These are phyloP conservation scores for Suhomyces kunorum DNA, from an alignment of 1,139 yeast species.

Conservation along the genomic window DNA sequence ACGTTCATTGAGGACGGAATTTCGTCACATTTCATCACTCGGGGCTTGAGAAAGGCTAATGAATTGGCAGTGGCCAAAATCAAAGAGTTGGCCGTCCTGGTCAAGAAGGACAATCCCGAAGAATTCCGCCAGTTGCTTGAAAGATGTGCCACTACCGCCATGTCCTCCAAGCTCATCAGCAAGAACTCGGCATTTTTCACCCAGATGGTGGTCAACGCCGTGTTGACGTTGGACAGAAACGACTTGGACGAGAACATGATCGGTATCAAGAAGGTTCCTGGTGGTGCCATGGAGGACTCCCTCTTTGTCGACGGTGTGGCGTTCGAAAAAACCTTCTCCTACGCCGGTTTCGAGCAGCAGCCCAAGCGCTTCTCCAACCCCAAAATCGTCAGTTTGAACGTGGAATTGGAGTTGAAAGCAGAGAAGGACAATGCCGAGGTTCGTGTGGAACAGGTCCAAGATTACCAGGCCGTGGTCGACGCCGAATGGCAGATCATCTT, in stretches of 20 bases:
- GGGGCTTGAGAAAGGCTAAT: conserved; percentile 85
- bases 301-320: conserved; percentile 91
- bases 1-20: conserved; percentile 93
- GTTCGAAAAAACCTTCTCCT: conserved; percentile 92
- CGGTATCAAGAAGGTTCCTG: conserved; percentile 93
- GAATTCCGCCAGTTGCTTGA: conserved; percentile 77
- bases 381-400: conserved; percentile 79
- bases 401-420: conserved; percentile 94
- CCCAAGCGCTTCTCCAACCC: conserved; percentile 84
- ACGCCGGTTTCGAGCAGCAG: conserved; percentile 98
- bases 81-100: conserved; percentile 71
- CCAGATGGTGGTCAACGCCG: conserved; percentile 96
- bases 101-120: conserved; percentile 47
- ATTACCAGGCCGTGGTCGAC: conserved; percentile 94
- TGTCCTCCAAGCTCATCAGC: conserved; percentile 91
- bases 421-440: conserved; percentile 99
- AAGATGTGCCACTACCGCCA: conserved; percentile 94
- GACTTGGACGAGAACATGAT: conserved; percentile 87
- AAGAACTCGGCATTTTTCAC: conserved; percentile 88
- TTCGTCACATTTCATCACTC: conserved; percentile 82
- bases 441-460: conserved; percentile 88
- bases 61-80: conserved; percentile 73
- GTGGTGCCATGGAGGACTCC: conserved; percentile 96
- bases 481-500: conserved; percentile 97
- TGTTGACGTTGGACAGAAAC: conserved; percentile 76